Evolutionary conservation across 2,329 filamentous ascomycete genomes (phyloP).

Genomic region (Exophiala spinifera): DNA sequence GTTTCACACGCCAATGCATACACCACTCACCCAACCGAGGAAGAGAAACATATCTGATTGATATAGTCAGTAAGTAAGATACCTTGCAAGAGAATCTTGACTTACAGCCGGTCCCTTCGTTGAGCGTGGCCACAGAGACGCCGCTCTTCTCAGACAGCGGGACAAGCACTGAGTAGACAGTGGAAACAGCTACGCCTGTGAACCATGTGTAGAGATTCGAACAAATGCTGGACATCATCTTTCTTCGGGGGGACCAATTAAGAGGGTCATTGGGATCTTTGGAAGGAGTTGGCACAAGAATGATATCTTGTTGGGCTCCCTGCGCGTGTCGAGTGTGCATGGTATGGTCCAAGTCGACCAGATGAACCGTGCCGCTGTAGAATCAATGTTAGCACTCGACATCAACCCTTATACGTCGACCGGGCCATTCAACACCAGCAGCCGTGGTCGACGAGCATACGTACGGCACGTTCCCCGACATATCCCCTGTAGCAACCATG

Average conservation of each 20-base stretch:
- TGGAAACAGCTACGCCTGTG: constrained; percentile 33
- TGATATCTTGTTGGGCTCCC: constrained; percentile 30
- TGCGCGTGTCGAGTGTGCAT: constrained; percentile 23
- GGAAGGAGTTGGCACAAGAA: constrained; percentile 38
- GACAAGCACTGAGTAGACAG: constrained; percentile 35
- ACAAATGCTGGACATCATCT: constrained; percentile 35
- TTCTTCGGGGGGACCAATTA: constrained; percentile 37
- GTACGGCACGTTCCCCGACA: background rate
- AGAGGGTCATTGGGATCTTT: constrained; percentile 41
- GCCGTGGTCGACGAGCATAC: background rate
- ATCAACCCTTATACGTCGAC: constrained; percentile 18
- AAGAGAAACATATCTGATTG: constrained; percentile 39
- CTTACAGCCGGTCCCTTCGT: constrained; percentile 45
- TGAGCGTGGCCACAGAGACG: constrained; percentile 44
- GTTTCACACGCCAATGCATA: constrained; percentile 29
- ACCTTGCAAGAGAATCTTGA: no score
- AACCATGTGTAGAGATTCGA: constrained; percentile 38
- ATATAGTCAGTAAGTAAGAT: no score
- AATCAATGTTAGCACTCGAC: background rate
- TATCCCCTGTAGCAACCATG: background rate
- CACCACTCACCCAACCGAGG: constrained; percentile 14
- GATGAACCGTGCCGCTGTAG: constrained; percentile 35
- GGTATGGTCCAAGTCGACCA: constrained; percentile 36
- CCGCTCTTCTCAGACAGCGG: constrained; percentile 42
- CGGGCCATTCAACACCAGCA: constrained; percentile 21